Evolutionary conservation across 768 basidiomycete species (phyloP).

Genomic region (Tulasnella calospora): DNA sequence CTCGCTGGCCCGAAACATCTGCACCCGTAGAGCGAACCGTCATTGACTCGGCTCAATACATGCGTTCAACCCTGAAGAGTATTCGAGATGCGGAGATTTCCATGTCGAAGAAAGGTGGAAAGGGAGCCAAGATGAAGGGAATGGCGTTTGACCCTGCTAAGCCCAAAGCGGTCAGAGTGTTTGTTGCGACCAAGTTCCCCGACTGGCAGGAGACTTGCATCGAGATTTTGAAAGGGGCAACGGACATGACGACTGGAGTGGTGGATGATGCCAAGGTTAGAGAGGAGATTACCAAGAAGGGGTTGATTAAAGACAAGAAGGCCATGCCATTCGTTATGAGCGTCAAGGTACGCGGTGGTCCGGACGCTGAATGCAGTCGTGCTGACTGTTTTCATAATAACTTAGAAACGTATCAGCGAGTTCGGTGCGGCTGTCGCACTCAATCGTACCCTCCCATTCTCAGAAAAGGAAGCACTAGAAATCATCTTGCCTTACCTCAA

Average conservation of each 20-base stretch:
- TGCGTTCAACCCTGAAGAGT: conserved; percentile 84
- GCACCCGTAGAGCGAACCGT: conserved; percentile 56
- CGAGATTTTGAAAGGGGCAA: conserved; percentile 64
- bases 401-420: conserved; percentile 74
- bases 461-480: conserved; percentile 64
- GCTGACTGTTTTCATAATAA: conserved; percentile 19
- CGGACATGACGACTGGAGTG: conserved; percentile 49
- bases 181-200: conserved; percentile 85
- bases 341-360: conserved; percentile 71
- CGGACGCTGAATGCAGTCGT: background rate
- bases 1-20: conserved; percentile 71
- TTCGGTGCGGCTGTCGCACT: conserved; percentile 73
- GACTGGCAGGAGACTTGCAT: conserved; percentile 90
- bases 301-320: conserved; percentile 91
- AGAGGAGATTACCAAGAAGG: conserved; percentile 58
- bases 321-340: conserved; percentile 90
- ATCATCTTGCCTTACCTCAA: conserved; percentile 77
- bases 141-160: conserved; percentile 68
- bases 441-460: conserved; percentile 76
- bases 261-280: conserved; percentile 82
- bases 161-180: conserved; percentile 79
- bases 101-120: conserved; percentile 72
- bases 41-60: conserved; percentile 74
- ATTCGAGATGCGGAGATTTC: conserved; percentile 83
- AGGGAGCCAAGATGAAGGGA: conserved; percentile 61